Base-by-base conservation (phyloP, 2,329 filamentous ascomycete species). In the Cladosporium cucumerinum region DNA sequence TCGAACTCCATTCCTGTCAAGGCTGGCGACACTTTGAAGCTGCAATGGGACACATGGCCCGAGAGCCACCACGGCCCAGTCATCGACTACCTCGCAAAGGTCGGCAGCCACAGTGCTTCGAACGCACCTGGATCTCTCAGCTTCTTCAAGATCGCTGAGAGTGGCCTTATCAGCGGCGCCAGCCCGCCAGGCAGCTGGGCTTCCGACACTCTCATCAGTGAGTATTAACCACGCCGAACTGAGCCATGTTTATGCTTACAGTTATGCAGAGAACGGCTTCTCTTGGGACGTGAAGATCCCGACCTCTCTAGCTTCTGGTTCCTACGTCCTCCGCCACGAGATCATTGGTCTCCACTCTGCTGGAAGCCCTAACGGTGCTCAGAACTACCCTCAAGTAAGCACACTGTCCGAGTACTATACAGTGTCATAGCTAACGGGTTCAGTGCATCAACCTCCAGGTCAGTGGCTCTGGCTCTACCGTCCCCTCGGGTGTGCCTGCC, bases 31-130 rank as follows among this genome's bases (percentile, higher is more conserved):
- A 80, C 79, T 10, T 74, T 90, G 69, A 78, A 84, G 65, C 76
- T 90, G 57, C 81, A 85, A 70, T 90, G 88, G 88, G 85, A 81
- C 65, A 78, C 79, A 18, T 91, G 88, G 88, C 87, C 87, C 16
- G 79, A 83, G 11, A 83, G 81, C 63, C 85, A 91, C 78, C 81
- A 87, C 68, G 86, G 86, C 2, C 87, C 87, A 6, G 83, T 89
- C 70, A 82, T 89, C 67, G 84, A 84, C 74, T 89, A 89, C 78
- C 77, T 89, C 18, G 87, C 87, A 63, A 81, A 81, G 69, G 87
- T 85, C 77, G 64, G 62, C 61, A 85, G 82, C 26, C 81, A 86
- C 73, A 88, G 85, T 74, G 30, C 62, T 30, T 78, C 82, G 36
- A 84, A 82, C 64, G 82, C 84, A 74, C 84, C 85, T 75, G 77